Conservation (phyloP, 768 basidiomycete species). For the Lentinus tigrinus region DNA sequence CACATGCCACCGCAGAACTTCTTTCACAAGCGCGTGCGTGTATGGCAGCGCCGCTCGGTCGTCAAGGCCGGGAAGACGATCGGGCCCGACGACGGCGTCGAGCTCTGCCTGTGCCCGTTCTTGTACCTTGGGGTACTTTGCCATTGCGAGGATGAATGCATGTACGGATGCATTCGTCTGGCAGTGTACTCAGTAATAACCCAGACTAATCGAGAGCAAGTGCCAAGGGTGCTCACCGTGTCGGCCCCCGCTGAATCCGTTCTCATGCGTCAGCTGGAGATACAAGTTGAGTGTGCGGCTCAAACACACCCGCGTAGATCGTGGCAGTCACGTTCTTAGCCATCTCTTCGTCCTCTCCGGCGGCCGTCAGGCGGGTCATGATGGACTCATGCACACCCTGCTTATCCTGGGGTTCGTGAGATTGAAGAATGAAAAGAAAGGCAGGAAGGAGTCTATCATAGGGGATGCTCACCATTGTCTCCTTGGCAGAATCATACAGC, state of each 20-base stretch:
- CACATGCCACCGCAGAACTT: slow-evolving; percentile 24
- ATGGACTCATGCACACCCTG: slow-evolving; percentile 4
- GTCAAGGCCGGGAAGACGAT: slow-evolving; percentile 16
- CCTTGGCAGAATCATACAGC: slow-evolving; percentile 59
- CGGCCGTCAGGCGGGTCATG: neutral
- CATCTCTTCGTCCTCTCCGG: slow-evolving; percentile 1
- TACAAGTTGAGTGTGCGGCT: too few relatives aligned
- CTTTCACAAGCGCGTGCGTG: slow-evolving; percentile 21
- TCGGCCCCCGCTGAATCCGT: neutral
- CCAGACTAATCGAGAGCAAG: neutral
- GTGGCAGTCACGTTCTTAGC: slow-evolving; percentile 7
- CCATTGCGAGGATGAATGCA: neutral
- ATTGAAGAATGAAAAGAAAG: too few relatives aligned
- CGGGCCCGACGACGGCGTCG: neutral
- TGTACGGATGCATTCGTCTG: neutral
- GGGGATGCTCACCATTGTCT: slow-evolving; percentile 45
- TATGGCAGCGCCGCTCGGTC: slow-evolving; percentile 25
- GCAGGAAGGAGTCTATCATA: too few relatives aligned
- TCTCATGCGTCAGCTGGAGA: neutral
- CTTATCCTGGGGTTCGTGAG: neutral
- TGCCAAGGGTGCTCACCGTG: neutral
- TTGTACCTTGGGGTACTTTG: neutral
- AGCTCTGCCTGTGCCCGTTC: neutral
- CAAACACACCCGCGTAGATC: slow-evolving; percentile 8
- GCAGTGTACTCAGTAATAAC: neutral